Evolutionary conservation across 208 protist species (phyloP).

Genomic region (Crithidia fasciculata): DNA sequence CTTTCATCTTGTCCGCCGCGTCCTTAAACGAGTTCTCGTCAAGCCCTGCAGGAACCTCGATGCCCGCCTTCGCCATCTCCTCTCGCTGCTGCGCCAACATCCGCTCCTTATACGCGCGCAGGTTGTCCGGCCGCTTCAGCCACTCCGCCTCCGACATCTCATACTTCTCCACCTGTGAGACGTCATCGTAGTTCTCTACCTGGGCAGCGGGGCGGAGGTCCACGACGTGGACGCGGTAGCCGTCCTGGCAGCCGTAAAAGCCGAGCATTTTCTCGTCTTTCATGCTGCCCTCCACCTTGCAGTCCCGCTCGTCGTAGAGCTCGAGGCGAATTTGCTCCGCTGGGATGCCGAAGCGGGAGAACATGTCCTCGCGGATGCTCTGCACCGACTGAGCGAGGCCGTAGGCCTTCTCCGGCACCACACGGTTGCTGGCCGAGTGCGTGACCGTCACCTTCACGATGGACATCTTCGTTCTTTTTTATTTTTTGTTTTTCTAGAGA

Average conservation of each 20-base stretch:
- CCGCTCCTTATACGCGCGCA: constrained; percentile 78
- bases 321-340: constrained; percentile 74
- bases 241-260: constrained; percentile 86
- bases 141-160: constrained; percentile 92
- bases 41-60: constrained; percentile 37
- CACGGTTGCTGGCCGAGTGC: constrained; percentile 75
- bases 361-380: constrained; percentile 82
- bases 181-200: constrained; percentile 81
- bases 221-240: constrained; percentile 88
- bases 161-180: constrained; percentile 92
- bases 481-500: background rate
- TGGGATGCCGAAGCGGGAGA: constrained; percentile 82
- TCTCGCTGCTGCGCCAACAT: constrained; percentile 75
- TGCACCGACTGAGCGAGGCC: constrained; percentile 73
- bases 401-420: constrained; percentile 91
- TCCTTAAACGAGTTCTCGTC: constrained; percentile 77
- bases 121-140: constrained; percentile 82
- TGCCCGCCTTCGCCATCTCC: constrained; percentile 68
- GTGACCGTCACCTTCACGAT: constrained; percentile 83
- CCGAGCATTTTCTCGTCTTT: constrained; percentile 77
- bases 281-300: constrained; percentile 67
- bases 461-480: constrained; percentile 50
- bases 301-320: constrained; percentile 78
- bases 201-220: constrained; percentile 81
- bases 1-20: constrained; percentile 68